Conservation (phyloP, 331 rosid species). For the Malus hybrid region DNA sequence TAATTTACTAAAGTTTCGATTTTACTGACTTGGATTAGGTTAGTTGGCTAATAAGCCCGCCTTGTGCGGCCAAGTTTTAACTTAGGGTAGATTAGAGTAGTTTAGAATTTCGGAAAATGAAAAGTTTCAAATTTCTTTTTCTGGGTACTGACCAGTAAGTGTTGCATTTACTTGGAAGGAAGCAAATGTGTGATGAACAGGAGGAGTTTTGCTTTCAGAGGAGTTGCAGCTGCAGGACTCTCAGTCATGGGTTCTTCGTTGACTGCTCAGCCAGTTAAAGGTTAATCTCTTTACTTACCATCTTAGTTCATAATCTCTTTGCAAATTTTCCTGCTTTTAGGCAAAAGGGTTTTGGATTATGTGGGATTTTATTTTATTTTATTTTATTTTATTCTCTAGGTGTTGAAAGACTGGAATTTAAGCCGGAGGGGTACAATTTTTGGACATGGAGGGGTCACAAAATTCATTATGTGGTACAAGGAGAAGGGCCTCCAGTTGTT, state of each 20-base stretch:
- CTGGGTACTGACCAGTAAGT: neutral
- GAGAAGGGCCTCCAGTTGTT: constrained; percentile 80
- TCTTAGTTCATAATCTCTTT: neutral
- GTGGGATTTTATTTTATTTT: no score
- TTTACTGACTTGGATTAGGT: neutral
- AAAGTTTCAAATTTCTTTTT: neutral
- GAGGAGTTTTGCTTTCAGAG: constrained; percentile 51
- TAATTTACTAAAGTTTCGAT: neutral
- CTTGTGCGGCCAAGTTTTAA: neutral
- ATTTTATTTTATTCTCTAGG: constrained; percentile 21
- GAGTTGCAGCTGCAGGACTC: constrained; percentile 69
- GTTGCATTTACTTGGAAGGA: constrained; percentile 34
- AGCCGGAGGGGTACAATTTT: constrained; percentile 71
- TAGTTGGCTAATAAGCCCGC: neutral
- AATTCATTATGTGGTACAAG: constrained; percentile 90
- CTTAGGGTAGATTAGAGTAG: neutral
- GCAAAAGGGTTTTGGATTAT: neutral
- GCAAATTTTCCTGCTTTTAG: neutral
- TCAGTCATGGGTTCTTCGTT: constrained; percentile 55
- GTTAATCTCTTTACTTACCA: constrained; percentile 20
- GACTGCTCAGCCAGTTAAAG: constrained; percentile 45
- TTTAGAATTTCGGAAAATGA: neutral
- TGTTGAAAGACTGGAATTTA: constrained; percentile 54
- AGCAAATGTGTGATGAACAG: constrained; percentile 67
- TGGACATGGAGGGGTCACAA: constrained; percentile 93